A percentile compares a stretch with the other conserved stretches of the same genome.
These are phyloP conservation scores for Macrophomina phaseolina DNA, from an alignment of 2,329 filamentous ascomycete genomes.

Conservation along the genomic window DNA sequence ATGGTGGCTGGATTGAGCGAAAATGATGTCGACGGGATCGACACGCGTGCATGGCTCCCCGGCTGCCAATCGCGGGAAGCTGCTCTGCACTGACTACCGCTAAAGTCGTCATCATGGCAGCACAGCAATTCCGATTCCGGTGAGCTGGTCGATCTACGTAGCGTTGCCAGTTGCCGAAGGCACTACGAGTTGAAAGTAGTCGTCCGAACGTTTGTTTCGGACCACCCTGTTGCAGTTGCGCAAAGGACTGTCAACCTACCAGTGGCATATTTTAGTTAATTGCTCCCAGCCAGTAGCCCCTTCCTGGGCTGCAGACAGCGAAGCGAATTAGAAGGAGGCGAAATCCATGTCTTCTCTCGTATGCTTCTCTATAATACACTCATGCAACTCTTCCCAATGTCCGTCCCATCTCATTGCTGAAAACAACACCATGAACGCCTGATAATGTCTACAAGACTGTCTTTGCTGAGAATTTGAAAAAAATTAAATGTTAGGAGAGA, in stretches of 20 bases:
- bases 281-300: no score
- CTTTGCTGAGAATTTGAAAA: neutral
- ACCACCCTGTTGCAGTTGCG: no score
- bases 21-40: conserved; percentile 21
- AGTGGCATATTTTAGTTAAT: no score
- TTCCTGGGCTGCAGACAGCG: no score
- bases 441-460: neutral
- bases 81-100: conserved; percentile 1
- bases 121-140: neutral
- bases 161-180: no score
- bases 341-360: neutral
- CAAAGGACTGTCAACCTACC: no score
- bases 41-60: neutral
- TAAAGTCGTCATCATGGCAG: neutral
- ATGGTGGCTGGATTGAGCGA: neutral
- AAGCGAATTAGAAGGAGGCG: no score
- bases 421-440: conserved; percentile 2
- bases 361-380: neutral
- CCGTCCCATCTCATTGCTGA: conserved; percentile 3
- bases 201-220: no score
- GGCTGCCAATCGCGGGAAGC: neutral
- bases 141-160: no score
- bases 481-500: conserved; percentile 80
- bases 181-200: no score
- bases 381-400: conserved; percentile 1